Percentiles rank a stretch among this genome's conserved stretches.
Conservation (phyloP, 495 filamentous ascomycete species). For the Annulohypoxylon maeteangense region DNA sequence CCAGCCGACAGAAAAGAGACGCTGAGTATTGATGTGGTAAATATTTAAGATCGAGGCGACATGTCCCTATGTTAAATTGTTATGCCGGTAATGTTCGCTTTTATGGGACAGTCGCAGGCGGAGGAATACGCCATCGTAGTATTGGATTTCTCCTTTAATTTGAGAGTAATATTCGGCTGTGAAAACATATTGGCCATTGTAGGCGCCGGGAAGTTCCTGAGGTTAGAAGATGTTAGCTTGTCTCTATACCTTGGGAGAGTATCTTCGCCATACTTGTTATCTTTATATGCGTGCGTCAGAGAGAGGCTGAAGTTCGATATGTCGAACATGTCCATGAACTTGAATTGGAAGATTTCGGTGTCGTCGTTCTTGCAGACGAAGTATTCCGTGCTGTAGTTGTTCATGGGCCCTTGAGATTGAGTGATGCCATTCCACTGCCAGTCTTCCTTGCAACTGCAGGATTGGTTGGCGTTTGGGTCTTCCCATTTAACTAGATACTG, state of each 20-base stretch:
- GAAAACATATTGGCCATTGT: constrained; percentile 26
- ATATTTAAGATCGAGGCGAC: not conserved
- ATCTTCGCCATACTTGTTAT: constrained; percentile 42
- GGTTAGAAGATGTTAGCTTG: constrained; percentile 1
- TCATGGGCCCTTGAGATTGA: constrained; percentile 19
- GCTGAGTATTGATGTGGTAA: not conserved
- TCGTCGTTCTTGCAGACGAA: constrained; percentile 36
- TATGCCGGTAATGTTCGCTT: constrained; percentile 31
- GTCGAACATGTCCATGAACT: constrained; percentile 38
- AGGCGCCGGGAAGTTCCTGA: constrained; percentile 43
- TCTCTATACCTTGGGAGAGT: not conserved
- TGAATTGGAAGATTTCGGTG: constrained; percentile 40
- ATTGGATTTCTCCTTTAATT: constrained; percentile 7
- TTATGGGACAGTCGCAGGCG: constrained; percentile 2
- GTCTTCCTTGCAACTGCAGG: constrained; percentile 37
- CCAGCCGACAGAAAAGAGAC: not conserved
- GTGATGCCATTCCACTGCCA: constrained; percentile 50
- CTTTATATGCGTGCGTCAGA: constrained; percentile 47
- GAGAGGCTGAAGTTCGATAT: constrained; percentile 48
- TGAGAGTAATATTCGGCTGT: constrained; percentile 27
- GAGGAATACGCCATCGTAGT: constrained; percentile 21
- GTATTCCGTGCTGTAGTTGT: constrained; percentile 39
- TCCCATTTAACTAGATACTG: constrained; percentile 44
- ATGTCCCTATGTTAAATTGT: constrained; percentile 13
- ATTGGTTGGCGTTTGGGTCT: constrained; percentile 51